These are phyloP conservation scores for Podaxis rugospora DNA, from an alignment of 768 basidiomycete genomes.

Conservation along the genomic window DNA sequence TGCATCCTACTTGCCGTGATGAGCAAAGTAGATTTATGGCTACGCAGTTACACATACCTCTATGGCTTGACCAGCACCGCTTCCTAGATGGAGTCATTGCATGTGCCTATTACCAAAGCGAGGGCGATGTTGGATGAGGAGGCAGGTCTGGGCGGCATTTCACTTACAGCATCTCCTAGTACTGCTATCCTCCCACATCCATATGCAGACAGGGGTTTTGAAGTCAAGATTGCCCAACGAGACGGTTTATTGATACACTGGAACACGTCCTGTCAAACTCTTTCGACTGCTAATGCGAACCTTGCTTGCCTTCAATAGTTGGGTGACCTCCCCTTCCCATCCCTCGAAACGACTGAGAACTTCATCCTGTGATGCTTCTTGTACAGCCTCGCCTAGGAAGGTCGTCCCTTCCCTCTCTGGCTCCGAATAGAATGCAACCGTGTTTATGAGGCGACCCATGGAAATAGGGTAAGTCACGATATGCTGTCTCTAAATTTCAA, in stretches of 20 bases:
- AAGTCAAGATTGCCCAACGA: constrained; percentile 36
- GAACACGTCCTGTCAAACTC: background rate
- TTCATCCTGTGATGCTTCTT: constrained; percentile 26
- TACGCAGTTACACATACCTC: constrained; percentile 23
- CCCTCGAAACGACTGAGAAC: constrained; percentile 22
- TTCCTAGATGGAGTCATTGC: constrained; percentile 45
- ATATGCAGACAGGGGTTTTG: constrained; percentile 33
- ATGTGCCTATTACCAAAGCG: constrained; percentile 26
- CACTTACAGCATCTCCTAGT: constrained; percentile 41
- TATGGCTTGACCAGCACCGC: constrained; percentile 46
- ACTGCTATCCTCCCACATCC: constrained; percentile 33
- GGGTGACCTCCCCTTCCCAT: constrained; percentile 32
- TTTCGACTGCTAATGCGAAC: background rate
- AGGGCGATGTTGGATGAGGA: background rate
- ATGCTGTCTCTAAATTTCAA: constrained; percentile 22
- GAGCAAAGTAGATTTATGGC: background rate
- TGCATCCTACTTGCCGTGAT: constrained; percentile 19
- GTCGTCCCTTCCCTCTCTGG: constrained; percentile 22
- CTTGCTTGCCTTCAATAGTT: constrained; percentile 27
- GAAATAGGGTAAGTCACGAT: constrained; percentile 35
- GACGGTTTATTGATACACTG: constrained; percentile 29
- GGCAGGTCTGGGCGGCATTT: background rate
- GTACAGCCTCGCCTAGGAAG: constrained; percentile 27
- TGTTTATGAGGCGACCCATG: constrained; percentile 30
- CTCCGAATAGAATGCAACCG: constrained; percentile 27